Evolutionary conservation across 2,329 filamentous ascomycete species (phyloP), one percentile per base, ranked within the genome.

Genomic region (Penicillium sp.): DNA sequence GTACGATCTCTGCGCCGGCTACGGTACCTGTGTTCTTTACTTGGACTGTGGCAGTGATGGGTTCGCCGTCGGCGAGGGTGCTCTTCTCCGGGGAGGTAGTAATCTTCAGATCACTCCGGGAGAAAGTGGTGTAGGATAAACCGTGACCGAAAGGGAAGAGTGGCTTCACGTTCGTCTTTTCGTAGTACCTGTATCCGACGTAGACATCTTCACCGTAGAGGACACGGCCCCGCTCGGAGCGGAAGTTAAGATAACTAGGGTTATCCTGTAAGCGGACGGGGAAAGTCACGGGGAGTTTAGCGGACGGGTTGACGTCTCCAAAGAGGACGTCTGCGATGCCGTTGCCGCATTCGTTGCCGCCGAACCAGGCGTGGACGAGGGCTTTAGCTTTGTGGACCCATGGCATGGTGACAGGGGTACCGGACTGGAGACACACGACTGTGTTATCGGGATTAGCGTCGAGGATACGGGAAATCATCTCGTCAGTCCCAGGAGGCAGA

Each of bases 301-400:
- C 87, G 39, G 80, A 83, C 0, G 87, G 87, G 62, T 86, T 89
- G 40, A 80, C 77, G 53, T 83, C 78, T 42, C 86, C 87, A 55
- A 87, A 86, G 1, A 91, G 73, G 1, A 91, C 77, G 57, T 91
- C 87, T 0, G 85, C 86, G 53, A 94, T 84, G 12, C 82, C 83
- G 62, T 91, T 88, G 6, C 87, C 87, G 5, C 84, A 85, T 71
- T 93, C 87, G 61, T 93, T 88, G n/a, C 88, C 87, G 53, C 87
- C 85, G 61, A 89, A 93, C 86, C 87, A 93, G 7, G 85, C 86
- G 61, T 91, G 85, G 1, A 89, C 63, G 2, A 90, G 72, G 2
- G 82, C 79, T 7, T 73, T 72, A 8, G 71, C 64, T n/a, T 71
- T 64, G 4, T 68, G 60, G 3, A 61, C 65, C 69, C 75, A 75